Base-by-base conservation (phyloP, 2,329 filamentous ascomycete species). In the Seiridium unicorne region DNA sequence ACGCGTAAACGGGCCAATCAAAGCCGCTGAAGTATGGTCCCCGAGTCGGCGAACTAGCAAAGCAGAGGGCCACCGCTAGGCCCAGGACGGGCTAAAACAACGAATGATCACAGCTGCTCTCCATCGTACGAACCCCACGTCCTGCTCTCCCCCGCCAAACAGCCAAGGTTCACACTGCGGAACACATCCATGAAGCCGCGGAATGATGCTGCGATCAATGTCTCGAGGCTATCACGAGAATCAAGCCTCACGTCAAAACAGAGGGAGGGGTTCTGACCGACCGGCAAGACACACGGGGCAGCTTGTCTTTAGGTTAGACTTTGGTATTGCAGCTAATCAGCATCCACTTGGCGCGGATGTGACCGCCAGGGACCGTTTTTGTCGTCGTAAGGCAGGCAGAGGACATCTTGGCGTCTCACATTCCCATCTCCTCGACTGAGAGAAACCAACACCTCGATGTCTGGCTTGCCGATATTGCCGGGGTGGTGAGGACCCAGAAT, bases 1-100 rank as follows among this genome's bases (percentile, higher is more conserved):
- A 11, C 1, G 34, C 57, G 57, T 59, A 59, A 36, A 44, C 13
- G 8, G 49, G 10, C 57, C 57, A 59, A 59, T 59, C 35, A 54
- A 11, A 42, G 8, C 3, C 11, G 26, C 36, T 48, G 10, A n/a
- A 18, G 35, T 34, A 11, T 51, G 46, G 46, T 49, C 38, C 35
- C 46, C 54, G 44, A 56, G 40, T 56, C 54, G 54, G 35, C 54
- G 54, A 56, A 13, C 31, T 56, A n/a, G 34, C 34, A 53, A 26
- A 53, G 49, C 4, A n/a, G 32, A 10, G 34, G 34, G 51, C 18
- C 40, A 44, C 51, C 42, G 32, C 49, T 51, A 51, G n/a, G n/a
- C 49, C n/a, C 32, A 10, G 7, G 11, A 26, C 44, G 54, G 42
- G 26, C n/a, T 42, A 18, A 56, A 36, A 34, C 2, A 11, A 34